These are phyloP conservation scores for Saccharomyces kudriavzevii DNA, from an alignment of 805 yeast genomes.

Conservation along the genomic window DNA sequence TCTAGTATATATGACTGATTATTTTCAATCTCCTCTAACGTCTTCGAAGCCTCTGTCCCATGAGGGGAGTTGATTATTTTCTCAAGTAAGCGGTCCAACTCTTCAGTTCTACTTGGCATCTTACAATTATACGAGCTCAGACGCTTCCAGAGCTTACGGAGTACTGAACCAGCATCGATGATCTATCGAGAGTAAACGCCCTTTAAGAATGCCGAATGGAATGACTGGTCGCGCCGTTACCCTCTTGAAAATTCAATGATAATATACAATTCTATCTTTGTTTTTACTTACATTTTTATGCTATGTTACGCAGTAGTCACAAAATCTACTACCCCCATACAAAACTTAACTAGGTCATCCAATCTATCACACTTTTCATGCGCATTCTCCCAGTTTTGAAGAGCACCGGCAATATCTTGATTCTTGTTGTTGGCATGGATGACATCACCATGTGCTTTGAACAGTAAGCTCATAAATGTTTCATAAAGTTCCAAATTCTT, in stretches of 20 bases:
- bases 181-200: not conserved
- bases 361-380: slow-evolving; percentile 42
- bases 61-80: slow-evolving; percentile 2
- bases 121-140: not conserved
- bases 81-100: slow-evolving; percentile 4
- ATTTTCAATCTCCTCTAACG: slow-evolving; percentile 20
- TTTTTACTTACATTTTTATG: not conserved
- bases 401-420: slow-evolving; percentile 36
- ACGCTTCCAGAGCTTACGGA: not conserved
- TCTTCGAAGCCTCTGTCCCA: slow-evolving; percentile 8
- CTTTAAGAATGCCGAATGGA: slow-evolving; percentile 5
- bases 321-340: slow-evolving; percentile 69
- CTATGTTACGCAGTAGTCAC: slow-evolving; percentile 30
- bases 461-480: slow-evolving; percentile 68
- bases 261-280: not conserved
- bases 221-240: not conserved
- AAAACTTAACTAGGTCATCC: slow-evolving; percentile 66
- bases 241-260: not conserved
- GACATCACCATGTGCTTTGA: slow-evolving; percentile 78
- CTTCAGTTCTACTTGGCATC: not conserved
- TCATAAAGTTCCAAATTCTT: slow-evolving; percentile 68
- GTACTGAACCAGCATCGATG: not conserved
- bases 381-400: slow-evolving; percentile 41
- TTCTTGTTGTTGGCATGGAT: slow-evolving; percentile 37
- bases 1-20: slow-evolving; percentile 22